Percentiles rank a stretch among this genome's conserved stretches.
These are phyloP conservation scores for Sambucus nigra DNA, from an alignment of 129 eudicot genomes.

Conservation along the genomic window DNA sequence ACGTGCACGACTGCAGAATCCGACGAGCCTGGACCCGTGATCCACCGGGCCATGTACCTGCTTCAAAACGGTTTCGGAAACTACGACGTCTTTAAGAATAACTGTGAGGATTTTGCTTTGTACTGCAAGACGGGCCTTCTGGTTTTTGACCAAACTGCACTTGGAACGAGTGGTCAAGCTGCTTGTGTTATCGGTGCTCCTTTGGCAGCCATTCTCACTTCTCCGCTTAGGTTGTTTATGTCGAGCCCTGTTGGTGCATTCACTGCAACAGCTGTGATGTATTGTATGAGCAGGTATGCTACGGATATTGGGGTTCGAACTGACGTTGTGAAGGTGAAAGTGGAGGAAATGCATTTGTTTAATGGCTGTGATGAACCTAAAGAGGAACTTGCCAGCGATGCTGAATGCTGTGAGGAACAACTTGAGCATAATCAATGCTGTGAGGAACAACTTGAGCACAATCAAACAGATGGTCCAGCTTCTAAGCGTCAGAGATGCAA, in stretches of 20 bases:
- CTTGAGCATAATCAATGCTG: background rate
- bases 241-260: constrained; percentile 26
- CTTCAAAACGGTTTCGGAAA: constrained; percentile 51
- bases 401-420: background rate
- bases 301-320: constrained; percentile 34
- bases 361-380: background rate
- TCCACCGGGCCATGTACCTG: constrained; percentile 43
- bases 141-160: constrained; percentile 6
- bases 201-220: constrained; percentile 26
- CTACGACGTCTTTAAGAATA: constrained; percentile 35
- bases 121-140: constrained; percentile 52
- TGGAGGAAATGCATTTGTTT: constrained; percentile 27
- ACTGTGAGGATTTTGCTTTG: constrained; percentile 55
- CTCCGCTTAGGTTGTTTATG: constrained; percentile 24
- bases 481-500: constrained; percentile 6
- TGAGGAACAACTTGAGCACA: background rate
- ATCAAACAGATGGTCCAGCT: constrained; percentile 1
- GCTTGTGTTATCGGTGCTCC: constrained; percentile 27
- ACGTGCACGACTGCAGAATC: constrained; percentile 49
- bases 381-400: constrained; percentile 6
- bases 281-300: constrained; percentile 31
- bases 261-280: constrained; percentile 25
- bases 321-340: constrained; percentile 32
- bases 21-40: constrained; percentile 30
- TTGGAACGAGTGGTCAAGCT: constrained; percentile 47